Percentiles rank a stretch among this genome's conserved stretches.
Evolutionary conservation across 305 asterid species (phyloP).

Genomic region (Euphrasia arctica): DNA sequence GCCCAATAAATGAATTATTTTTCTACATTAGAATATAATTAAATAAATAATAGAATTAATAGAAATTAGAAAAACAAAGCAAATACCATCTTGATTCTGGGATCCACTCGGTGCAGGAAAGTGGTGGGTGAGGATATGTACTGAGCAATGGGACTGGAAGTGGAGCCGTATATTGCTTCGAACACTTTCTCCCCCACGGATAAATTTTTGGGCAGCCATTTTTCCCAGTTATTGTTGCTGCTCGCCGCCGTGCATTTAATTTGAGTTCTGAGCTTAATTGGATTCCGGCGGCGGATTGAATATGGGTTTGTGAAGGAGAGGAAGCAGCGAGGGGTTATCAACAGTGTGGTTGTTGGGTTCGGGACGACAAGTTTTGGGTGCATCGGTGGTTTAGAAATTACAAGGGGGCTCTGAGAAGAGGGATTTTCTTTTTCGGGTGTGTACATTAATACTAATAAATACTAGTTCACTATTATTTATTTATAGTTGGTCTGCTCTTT

Average conservation of each 20-base stretch:
- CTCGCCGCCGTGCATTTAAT: conserved; percentile 45
- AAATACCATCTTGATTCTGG: conserved; percentile 87
- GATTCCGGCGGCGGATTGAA: conserved; percentile 25
- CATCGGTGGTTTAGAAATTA: conserved; percentile 35
- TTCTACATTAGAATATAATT: too few relatives aligned
- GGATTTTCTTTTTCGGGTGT: too few relatives aligned
- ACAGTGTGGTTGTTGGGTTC: background rate
- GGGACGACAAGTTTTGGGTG: conserved; percentile 22
- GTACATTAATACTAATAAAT: too few relatives aligned
- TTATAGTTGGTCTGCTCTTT: too few relatives aligned
- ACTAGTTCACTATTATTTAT: too few relatives aligned
- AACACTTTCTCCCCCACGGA: conserved; percentile 83
- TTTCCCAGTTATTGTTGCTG: conserved; percentile 61
- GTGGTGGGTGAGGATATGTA: conserved; percentile 93
- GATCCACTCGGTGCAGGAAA: conserved; percentile 87
- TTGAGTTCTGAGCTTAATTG: conserved; percentile 33
- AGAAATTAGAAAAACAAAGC: background rate
- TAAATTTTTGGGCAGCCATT: conserved; percentile 68
- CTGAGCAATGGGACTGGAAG: conserved; percentile 97
- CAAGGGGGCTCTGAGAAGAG: background rate
- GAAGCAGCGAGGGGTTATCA: conserved; percentile 22
- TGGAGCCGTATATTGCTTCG: conserved; percentile 78
- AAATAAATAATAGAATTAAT: background rate
- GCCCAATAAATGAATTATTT: too few relatives aligned
- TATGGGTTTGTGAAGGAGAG: conserved; percentile 24